Evolutionary conservation across 441 rosid genomes (phyloP).

Genomic region (Viola pubescens): DNA sequence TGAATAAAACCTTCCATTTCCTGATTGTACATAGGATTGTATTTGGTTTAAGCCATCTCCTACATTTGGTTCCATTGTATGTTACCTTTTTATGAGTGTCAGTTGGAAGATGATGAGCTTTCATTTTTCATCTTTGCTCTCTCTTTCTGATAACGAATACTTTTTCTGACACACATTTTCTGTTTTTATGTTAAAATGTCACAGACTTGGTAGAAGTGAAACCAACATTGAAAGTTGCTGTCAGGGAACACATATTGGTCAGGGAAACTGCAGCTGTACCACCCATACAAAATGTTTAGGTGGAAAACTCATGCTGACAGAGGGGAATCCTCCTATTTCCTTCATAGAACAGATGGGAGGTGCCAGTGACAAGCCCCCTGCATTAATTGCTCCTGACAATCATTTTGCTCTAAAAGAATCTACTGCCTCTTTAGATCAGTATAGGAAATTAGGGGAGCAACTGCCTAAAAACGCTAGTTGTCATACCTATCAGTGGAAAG

Average conservation of each 20-base stretch:
- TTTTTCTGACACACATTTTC: neutral
- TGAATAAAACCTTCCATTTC: too few species aligned
- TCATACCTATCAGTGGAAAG: conserved; percentile 35
- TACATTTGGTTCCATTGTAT: too few species aligned
- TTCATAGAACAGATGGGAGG: conserved; percentile 14
- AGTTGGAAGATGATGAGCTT: too few species aligned
- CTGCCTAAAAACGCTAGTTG: conserved; percentile 15
- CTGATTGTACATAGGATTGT: too few species aligned
- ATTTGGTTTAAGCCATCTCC: too few species aligned
- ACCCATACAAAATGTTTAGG: conserved; percentile 21
- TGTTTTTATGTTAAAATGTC: conserved; percentile 9
- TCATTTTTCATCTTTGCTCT: too few species aligned
- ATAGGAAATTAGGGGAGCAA: conserved; percentile 14
- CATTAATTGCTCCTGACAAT: conserved; percentile 23
- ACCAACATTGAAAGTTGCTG: conserved; percentile 24
- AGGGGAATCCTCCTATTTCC: conserved; percentile 17
- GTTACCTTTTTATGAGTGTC: too few species aligned
- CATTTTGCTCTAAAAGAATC: conserved; percentile 16
- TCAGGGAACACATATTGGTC: conserved; percentile 22
- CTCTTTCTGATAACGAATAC: too few species aligned
- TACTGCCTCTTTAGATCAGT: conserved; percentile 16
- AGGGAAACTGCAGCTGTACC: conserved; percentile 22
- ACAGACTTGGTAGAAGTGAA: conserved; percentile 30
- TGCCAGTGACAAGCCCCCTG: conserved; percentile 18
- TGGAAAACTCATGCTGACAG: conserved; percentile 20